Percentiles rank a stretch among this genome's conserved stretches.
These are phyloP conservation scores for Rosa rugosa DNA, from an alignment of 306 rosid genomes.

Conservation along the genomic window DNA sequence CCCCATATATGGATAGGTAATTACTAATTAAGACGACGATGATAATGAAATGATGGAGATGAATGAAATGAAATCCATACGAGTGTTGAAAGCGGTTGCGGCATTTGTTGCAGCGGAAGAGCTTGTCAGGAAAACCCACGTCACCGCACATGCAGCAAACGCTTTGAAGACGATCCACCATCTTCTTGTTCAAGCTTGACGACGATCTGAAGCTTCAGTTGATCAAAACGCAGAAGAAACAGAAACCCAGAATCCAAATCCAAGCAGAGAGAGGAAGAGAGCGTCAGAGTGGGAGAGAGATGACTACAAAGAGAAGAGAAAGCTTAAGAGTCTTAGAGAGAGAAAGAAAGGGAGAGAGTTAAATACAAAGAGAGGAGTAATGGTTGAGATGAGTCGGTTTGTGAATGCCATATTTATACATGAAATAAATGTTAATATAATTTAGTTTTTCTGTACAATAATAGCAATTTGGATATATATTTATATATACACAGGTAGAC, in stretches of 20 bases:
- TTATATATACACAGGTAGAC: constrained; percentile 45
- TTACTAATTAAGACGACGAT: background rate
- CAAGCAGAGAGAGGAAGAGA: background rate
- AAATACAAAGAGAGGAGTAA: constrained; percentile 36
- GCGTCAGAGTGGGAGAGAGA: constrained; percentile 17
- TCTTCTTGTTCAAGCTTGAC: constrained; percentile 13
- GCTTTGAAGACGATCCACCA: constrained; percentile 70
- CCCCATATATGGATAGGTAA: background rate
- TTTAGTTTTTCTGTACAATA: background rate
- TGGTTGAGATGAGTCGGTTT: constrained; percentile 63
- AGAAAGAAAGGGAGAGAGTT: constrained; percentile 21
- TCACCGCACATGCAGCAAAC: constrained; percentile 99
- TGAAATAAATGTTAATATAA: background rate
- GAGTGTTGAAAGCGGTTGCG: constrained; percentile 89
- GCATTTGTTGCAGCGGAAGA: constrained; percentile 92
- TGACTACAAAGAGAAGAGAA: background rate
- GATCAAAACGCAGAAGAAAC: background rate
- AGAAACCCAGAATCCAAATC: constrained; percentile 17
- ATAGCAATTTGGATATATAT: background rate
- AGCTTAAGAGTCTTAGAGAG: constrained; percentile 13
- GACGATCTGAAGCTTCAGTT: background rate
- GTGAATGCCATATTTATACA: constrained; percentile 25
- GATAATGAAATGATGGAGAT: constrained; percentile 1
- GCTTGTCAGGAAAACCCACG: constrained; percentile 86
- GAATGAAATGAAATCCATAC: constrained; percentile 32